Base-by-base conservation (phyloP, 495 filamentous ascomycete species). In the Beverwykella pulmonaria region DNA sequence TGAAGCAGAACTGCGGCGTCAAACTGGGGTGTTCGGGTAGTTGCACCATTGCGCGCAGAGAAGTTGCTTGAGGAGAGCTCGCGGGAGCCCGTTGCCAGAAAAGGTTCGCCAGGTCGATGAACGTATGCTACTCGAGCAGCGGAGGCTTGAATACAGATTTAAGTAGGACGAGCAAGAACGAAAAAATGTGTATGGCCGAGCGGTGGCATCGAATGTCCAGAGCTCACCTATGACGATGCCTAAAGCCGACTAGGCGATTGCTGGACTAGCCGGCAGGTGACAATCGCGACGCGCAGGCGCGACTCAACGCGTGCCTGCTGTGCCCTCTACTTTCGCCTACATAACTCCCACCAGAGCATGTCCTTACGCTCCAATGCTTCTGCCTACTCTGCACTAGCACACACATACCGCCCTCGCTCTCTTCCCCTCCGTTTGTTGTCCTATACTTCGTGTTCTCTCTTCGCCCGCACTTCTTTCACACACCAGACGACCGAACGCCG, bases 1-100 rank as follows among this genome's bases (percentile, higher is more conserved):
- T 89, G 80, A 98, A 98, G 75, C 94, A 98, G 72, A 98, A 94
- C 75, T 93, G 90, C 19, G 93, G 92, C 27, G 85, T 93, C 52
- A 98, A 80, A 46, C 73, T 71, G 3, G 92, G 91, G 49, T 80
- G 79, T 25, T 81, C 77, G 10, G 84, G 79, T 26, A 85, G 79
- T 63, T 82, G 79, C 46, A 87, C 82, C 90, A 94, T 94, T 61
- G 53, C 17, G 23, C 57, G 61, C 32, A 65, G 59, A 15, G 27
- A 34, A 66, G 61, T 25, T 32, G 57, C 23, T 8, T 48, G 36
- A 17, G 67, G 27, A 52, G 22, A 36, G 56, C 60, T 49, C 19
- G 54, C 44, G 6, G 58, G 58, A 59, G 65, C 44, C 27, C 32
- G 53, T 44, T 63, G 69, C 75, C 75, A 77, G 60, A 77, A 67